Evolutionary conservation across 2,329 filamentous ascomycete species (phyloP).

Genomic region (Aspergillus sojae): DNA sequence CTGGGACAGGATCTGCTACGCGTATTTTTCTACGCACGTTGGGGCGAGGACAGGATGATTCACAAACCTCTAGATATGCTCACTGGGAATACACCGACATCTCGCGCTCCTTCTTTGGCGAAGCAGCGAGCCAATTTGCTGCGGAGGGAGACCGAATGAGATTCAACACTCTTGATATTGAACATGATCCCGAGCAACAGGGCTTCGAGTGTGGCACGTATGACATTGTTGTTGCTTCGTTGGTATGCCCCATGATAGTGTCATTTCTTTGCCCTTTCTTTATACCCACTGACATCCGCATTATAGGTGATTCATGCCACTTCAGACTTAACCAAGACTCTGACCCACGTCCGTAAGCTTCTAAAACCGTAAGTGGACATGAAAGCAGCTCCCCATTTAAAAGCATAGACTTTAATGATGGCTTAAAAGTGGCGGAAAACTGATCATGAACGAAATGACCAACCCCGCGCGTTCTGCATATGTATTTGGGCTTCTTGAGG

Average conservation of each 20-base stretch:
- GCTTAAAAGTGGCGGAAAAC: slow-evolving; percentile 10
- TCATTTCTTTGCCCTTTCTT: background rate
- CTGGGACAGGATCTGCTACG: slow-evolving; percentile 13
- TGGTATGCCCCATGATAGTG: slow-evolving; percentile 5
- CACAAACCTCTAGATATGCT: background rate
- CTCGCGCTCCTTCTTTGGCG: slow-evolving; percentile 17
- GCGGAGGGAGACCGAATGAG: slow-evolving; percentile 12
- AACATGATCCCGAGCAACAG: slow-evolving; percentile 19
- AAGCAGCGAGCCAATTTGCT: slow-evolving; percentile 13
- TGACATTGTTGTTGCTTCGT: slow-evolving; percentile 21
- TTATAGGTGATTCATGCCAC: slow-evolving; percentile 19
- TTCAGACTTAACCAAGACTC: slow-evolving; percentile 5
- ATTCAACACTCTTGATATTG: slow-evolving; percentile 19
- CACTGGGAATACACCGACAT: slow-evolving; percentile 21
- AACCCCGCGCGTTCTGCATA: slow-evolving; percentile 8
- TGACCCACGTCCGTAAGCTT: slow-evolving; percentile 15
- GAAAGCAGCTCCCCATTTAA: background rate
- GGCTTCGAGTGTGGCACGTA: slow-evolving; percentile 22
- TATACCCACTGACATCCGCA: background rate
- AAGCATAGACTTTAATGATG: background rate
- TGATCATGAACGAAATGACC: slow-evolving; percentile 16
- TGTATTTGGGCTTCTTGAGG: slow-evolving; percentile 19
- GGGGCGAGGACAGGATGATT: background rate
- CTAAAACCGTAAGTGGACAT: slow-evolving; percentile 14
- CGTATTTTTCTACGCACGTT: background rate